These are phyloP conservation scores for Aspergillus bertholletiae DNA, from an alignment of 495 filamentous ascomycete species.

Conservation along the genomic window DNA sequence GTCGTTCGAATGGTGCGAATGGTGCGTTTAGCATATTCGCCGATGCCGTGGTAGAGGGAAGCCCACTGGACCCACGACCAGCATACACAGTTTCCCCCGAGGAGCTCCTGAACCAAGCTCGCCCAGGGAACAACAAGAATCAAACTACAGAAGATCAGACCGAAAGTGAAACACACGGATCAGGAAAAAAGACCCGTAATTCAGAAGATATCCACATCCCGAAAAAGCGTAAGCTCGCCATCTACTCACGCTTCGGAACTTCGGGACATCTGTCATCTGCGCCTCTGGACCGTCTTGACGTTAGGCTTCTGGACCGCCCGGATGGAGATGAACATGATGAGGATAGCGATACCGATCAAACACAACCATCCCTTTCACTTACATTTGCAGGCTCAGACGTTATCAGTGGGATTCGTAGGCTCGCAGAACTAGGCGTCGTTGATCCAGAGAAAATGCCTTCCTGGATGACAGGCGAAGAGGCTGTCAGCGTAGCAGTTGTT, in stretches of 20 bases:
- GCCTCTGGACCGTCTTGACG: slow-evolving; percentile 29
- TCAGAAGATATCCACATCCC: slow-evolving; percentile 50
- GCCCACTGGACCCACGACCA: slow-evolving; percentile 52
- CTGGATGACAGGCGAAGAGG: slow-evolving; percentile 89
- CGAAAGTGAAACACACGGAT: slow-evolving; percentile 1
- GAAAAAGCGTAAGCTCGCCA: slow-evolving; percentile 57
- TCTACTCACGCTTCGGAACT: slow-evolving; percentile 45
- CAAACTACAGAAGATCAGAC: slow-evolving; percentile 22
- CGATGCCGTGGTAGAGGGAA: slow-evolving; percentile 55
- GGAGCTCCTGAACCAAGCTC: slow-evolving; percentile 27
- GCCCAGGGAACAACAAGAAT: slow-evolving; percentile 18
- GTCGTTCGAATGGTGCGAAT: slow-evolving; percentile 60
- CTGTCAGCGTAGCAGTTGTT: slow-evolving; percentile 67
- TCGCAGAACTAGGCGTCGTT: slow-evolving; percentile 70
- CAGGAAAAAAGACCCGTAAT: slow-evolving; percentile 27
- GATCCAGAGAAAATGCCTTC: slow-evolving; percentile 77
- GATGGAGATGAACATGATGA: not conserved
- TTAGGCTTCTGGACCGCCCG: slow-evolving; percentile 30
- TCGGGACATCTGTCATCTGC: slow-evolving; percentile 27
- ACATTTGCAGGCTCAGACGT: slow-evolving; percentile 73
- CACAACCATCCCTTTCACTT: slow-evolving; percentile 46
- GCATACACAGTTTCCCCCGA: slow-evolving; percentile 40
- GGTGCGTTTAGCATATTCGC: slow-evolving; percentile 80
- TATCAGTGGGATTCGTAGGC: slow-evolving; percentile 72
- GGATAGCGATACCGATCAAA: slow-evolving; percentile 21